These are phyloP conservation scores for Fraxinus xanthoxyloides DNA, from an alignment of 305 asterid genomes.

Conservation along the genomic window DNA sequence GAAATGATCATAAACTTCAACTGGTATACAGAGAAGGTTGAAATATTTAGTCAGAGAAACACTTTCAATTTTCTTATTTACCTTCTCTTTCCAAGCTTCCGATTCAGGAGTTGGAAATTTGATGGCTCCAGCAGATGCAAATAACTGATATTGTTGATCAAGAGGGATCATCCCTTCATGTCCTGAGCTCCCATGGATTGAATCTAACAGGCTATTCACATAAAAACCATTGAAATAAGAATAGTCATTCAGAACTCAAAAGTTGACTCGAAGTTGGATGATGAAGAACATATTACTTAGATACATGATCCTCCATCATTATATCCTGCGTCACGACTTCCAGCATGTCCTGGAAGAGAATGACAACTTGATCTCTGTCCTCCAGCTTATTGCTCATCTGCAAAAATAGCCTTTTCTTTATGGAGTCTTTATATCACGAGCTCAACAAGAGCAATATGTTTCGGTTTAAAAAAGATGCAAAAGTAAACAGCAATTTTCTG, in stretches of 20 bases:
- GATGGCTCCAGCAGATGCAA: slow-evolving; percentile 99
- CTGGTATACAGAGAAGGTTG: slow-evolving; percentile 13
- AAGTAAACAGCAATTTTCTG: slow-evolving; percentile 4
- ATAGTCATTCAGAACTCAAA: slow-evolving; percentile 21
- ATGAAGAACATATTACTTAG: slow-evolving; percentile 52
- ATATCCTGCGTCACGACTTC: slow-evolving; percentile 96
- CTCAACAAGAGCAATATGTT: slow-evolving; percentile 9
- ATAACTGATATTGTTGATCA: slow-evolving; percentile 92
- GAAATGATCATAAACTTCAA: slow-evolving; percentile 15
- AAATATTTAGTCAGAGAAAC: neutral
- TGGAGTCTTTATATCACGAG: slow-evolving; percentile 18
- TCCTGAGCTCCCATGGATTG: slow-evolving; percentile 80
- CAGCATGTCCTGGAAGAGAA: slow-evolving; percentile 99
- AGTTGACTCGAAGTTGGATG: slow-evolving; percentile 9
- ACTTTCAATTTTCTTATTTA: slow-evolving; percentile 22
- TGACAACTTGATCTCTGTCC: slow-evolving; percentile 96
- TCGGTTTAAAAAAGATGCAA: neutral
- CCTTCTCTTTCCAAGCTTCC: slow-evolving; percentile 99
- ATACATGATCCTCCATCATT: slow-evolving; percentile 89
- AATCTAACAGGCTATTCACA: slow-evolving; percentile 71
- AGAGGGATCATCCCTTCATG: slow-evolving; percentile 82
- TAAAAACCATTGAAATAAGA: slow-evolving; percentile 25
- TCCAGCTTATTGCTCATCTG: slow-evolving; percentile 89
- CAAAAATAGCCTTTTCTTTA: slow-evolving; percentile 27
- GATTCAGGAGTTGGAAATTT: slow-evolving; percentile 86